Conservation (phyloP, 139 green algal genomes). For the Chlamydomonas schloesseri region DNA sequence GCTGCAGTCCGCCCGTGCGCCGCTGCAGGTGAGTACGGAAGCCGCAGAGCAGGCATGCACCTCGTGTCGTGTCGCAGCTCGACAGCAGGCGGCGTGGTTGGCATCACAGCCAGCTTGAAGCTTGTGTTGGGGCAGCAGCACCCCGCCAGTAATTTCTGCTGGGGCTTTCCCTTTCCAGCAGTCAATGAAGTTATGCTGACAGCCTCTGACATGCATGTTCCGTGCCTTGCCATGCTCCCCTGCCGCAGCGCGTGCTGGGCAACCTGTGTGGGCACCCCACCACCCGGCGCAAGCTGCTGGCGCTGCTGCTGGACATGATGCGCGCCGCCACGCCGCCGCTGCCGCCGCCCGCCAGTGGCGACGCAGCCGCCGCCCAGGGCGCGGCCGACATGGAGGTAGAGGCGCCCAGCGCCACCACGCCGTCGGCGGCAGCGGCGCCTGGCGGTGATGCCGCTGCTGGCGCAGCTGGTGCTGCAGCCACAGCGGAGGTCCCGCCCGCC, state of each 20-base stretch:
- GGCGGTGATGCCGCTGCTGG: neutral
- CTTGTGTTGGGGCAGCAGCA: no score
- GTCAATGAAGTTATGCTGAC: no score
- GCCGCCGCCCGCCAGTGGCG: neutral
- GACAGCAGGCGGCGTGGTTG: no score
- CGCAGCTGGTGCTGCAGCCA: neutral
- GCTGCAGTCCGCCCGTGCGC: slow-evolving; percentile 58
- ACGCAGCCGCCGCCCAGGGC: neutral
- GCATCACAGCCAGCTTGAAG: no score
- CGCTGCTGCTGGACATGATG: slow-evolving; percentile 71
- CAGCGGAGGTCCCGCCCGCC: neutral
- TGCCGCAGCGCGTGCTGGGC: slow-evolving; percentile 74
- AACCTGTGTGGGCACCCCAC: slow-evolving; percentile 82
- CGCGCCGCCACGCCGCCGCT: slow-evolving; percentile 13
- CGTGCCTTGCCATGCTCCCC: no score
- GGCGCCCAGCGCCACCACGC: slow-evolving; percentile 5
- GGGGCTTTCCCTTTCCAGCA: no score
- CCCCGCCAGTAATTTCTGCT: no score
- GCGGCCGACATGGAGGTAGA: slow-evolving; percentile 49
- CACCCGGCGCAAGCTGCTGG: slow-evolving; percentile 75
- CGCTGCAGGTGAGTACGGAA: slow-evolving; percentile 66
- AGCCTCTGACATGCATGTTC: no score
- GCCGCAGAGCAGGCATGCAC: no score
- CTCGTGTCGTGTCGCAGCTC: no score
- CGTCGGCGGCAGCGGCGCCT: neutral